Evolutionary conservation across 1,284 basidiomycete genomes (phyloP).

Genomic region (Apiotrichum montevideense): DNA sequence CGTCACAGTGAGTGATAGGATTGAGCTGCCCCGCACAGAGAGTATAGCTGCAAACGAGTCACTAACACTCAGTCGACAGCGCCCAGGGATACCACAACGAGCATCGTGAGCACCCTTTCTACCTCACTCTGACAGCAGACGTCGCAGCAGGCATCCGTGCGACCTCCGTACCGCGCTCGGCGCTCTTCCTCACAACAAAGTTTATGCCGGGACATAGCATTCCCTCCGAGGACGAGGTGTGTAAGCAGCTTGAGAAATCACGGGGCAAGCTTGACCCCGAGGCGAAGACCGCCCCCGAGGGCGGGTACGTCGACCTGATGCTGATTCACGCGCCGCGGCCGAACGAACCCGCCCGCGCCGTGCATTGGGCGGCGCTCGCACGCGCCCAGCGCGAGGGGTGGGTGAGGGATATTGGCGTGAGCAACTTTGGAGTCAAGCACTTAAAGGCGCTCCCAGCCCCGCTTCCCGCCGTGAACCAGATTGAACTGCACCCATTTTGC

Average conservation of each 20-base stretch:
- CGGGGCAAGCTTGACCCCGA: slow-evolving; percentile 37
- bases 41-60: neutral
- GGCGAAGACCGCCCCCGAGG: slow-evolving; percentile 11
- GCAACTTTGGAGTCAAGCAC: slow-evolving; percentile 70
- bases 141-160: slow-evolving; percentile 25
- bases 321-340: slow-evolving; percentile 56
- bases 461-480: slow-evolving; percentile 73
- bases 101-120: slow-evolving; percentile 60
- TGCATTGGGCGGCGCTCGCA: slow-evolving; percentile 32
- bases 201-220: slow-evolving; percentile 55
- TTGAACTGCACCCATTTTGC: slow-evolving; percentile 65
- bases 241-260: slow-evolving; percentile 16
- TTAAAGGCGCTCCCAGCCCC: slow-evolving; percentile 65
- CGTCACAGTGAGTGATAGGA: slow-evolving; percentile 49
- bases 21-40: neutral
- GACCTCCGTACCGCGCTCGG: slow-evolving; percentile 30
- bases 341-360: slow-evolving; percentile 27
- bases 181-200: slow-evolving; percentile 55
- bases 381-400: slow-evolving; percentile 56
- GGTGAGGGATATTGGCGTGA: slow-evolving; percentile 65
- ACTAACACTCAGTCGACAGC: slow-evolving; percentile 27
- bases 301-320: slow-evolving; percentile 64
- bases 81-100: slow-evolving; percentile 73
- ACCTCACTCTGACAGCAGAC: slow-evolving; percentile 39
- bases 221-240: slow-evolving; percentile 46